Evolutionary conservation across 768 basidiomycete genomes (phyloP), one percentile per base, ranked within the genome.

Genomic region (Trametes punicea): DNA sequence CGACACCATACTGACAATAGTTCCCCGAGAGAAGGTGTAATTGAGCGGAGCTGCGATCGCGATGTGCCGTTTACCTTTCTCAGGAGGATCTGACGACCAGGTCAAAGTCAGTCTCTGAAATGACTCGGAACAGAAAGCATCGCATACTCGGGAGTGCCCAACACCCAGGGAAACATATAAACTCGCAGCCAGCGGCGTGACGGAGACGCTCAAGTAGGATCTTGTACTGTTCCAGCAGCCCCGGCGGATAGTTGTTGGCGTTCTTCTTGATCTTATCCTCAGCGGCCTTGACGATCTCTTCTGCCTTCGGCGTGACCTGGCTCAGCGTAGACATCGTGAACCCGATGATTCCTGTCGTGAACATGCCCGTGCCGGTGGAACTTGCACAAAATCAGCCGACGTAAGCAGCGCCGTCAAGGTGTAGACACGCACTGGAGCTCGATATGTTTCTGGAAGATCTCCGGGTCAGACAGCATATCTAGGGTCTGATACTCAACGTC

Each of bases 11-110:
- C 76, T 34, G 46, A 79, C 79, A 54, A 83, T 76, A 0, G 76
- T 72, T 1, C 82, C 81, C 11, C 80, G 67, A 9, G 77, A 79
- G 58, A 80, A 73, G 2, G 71, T 71, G 46, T 82, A 76, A 51
- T 78, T 77, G n/a, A 72, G 59, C 0, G 70, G 67, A 6, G 62
- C 63, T 5, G 70, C 45, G 15, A 81, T 39, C 0, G 75, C 73
- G 21, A 77, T 41, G 59, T 82, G 82, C 18, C 65, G 70, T 62
- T 77, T 78, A 1, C 74, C 75, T 0, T 70, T 59, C 52, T 69
- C 70, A 0, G 74, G 72, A 0, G 67, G 63, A 34, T 70, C 75
- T 75, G 30, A n/a, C n/a, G n/a, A n/a, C n/a, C n/a, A n/a, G n/a
- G n/a, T n/a, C n/a, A 55, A 39, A n/a, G 10, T 15, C 3, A 1